phyloP scores from a whole-genome alignment of 345 rosid genomes.

The Populus davidiana region DNA sequence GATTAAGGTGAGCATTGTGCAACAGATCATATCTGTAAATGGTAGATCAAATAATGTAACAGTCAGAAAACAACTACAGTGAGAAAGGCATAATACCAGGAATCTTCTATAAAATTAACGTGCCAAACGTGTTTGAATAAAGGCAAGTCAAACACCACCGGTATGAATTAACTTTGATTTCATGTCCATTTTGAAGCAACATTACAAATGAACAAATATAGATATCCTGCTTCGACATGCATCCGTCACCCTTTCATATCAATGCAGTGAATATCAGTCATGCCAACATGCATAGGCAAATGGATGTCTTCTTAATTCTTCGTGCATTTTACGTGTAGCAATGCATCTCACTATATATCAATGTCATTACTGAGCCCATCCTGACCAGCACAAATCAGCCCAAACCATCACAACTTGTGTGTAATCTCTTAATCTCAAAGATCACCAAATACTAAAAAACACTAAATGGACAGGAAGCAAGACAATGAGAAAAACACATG shows the following conservation, averaged over 20 bases:
- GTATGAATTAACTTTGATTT: background rate
- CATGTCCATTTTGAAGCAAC: background rate
- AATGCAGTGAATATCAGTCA: background rate
- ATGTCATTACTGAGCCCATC: background rate
- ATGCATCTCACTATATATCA: background rate
- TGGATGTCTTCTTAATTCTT: background rate
- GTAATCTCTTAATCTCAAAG: background rate
- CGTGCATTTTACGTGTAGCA: background rate
- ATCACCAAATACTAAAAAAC: background rate
- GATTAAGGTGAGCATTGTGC: conserved; percentile 93
- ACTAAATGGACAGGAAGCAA: background rate
- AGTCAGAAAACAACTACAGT: background rate
- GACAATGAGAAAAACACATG: background rate
- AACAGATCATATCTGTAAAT: conserved; percentile 79
- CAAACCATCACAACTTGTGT: background rate
- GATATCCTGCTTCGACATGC: background rate
- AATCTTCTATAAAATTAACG: background rate
- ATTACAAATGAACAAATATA: background rate
- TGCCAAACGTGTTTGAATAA: background rate
- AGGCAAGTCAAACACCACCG: background rate
- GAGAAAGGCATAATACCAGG: background rate
- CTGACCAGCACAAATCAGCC: background rate
- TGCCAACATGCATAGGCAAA: background rate
- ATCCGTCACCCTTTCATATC: background rate
- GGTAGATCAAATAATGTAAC: background rate